phyloP scores from a whole-genome alignment of 768 basidiomycete genomes.

The Russula sp. region DNA sequence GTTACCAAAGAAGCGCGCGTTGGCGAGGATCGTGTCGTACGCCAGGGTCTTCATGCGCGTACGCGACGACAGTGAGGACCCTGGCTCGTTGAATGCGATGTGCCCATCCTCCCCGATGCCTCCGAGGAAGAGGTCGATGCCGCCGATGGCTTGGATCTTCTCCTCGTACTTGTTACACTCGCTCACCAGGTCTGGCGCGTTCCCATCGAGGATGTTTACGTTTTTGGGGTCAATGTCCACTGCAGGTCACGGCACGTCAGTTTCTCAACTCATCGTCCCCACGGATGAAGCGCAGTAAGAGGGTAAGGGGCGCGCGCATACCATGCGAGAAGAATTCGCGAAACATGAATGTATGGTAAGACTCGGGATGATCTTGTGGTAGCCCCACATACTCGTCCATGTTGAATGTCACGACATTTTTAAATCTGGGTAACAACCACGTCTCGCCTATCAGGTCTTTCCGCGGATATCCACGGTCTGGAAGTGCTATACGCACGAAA shows the following conservation, averaged over 20 bases:
- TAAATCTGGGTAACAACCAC: constrained; percentile 43
- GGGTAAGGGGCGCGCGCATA: constrained; percentile 30
- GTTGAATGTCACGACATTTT: constrained; percentile 84
- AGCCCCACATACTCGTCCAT: constrained; percentile 93
- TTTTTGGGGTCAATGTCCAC: constrained; percentile 17
- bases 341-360: constrained; percentile 94
- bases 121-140: too few species aligned
- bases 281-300: not conserved
- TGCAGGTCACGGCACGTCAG: not conserved
- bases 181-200: constrained; percentile 62
- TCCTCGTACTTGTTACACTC: constrained; percentile 81
- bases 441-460: not conserved
- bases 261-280: constrained; percentile 1
- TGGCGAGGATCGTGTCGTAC: constrained; percentile 88
- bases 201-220: constrained; percentile 81
- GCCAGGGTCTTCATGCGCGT: constrained; percentile 92
- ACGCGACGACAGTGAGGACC: constrained; percentile 76
- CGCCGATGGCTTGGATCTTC: constrained; percentile 73
- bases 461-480: not conserved
- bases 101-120: constrained; percentile 95
- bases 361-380: constrained; percentile 73
- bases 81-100: constrained; percentile 90
- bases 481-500: constrained; percentile 48
- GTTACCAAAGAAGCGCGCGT: constrained; percentile 86
- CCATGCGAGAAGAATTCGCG: constrained; percentile 84